Base-by-base conservation (phyloP, 805 yeast genomes). In the Maudiozyma pseudohumilis region DNA sequence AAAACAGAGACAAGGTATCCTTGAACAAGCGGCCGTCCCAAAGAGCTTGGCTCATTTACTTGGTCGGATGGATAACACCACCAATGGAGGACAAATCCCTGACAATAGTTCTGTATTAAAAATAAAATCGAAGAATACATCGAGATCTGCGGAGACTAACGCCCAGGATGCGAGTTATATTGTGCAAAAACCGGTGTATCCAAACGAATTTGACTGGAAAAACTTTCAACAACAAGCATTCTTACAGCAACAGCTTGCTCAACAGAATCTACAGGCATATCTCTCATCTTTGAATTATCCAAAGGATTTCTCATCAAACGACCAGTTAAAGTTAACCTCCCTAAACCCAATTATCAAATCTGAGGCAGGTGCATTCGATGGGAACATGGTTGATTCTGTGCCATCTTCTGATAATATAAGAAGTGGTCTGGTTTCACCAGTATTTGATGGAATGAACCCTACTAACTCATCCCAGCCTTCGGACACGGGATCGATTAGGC, bases 21-120 rank as follows among this genome's bases (percentile, higher is more conserved):
- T 75, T 38, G 72, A 73, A 23, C 63, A 71, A 43, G 61, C 62
- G 15, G 65, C 74, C 1, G 73, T 75, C 35, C 80, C 81, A 3
- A 69, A 69, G 49, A 70, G 75, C 10, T 51, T 75, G 40, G 63
- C 71, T 17, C 74, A 74, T 50, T 53, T 75, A 33, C 51, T 75
- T 33, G 23, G 22, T 34, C 12, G 5, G 11, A 13, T 9, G 4
- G 18, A 28, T 6, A 13, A 15, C 5, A 4, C 9, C 6, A 23
- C 32, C 18, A 9, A n/a, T 32, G 8, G 11, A 9, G 29, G 24
- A 15, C 12, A n/a, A 7, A 11, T n/a, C 11, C 10, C 19, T 7
- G 30, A 23, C 5, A 6, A 16, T 9, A 24, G 8, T 18, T 20
- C 15, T 5, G 17, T 18, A n/a, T 9, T 25, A n/a, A n/a, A 18